Evolutionary conservation across 169 alveolate species (phyloP), one percentile per base, ranked within the genome.

Genomic region (Cryptosporidium parvum): DNA sequence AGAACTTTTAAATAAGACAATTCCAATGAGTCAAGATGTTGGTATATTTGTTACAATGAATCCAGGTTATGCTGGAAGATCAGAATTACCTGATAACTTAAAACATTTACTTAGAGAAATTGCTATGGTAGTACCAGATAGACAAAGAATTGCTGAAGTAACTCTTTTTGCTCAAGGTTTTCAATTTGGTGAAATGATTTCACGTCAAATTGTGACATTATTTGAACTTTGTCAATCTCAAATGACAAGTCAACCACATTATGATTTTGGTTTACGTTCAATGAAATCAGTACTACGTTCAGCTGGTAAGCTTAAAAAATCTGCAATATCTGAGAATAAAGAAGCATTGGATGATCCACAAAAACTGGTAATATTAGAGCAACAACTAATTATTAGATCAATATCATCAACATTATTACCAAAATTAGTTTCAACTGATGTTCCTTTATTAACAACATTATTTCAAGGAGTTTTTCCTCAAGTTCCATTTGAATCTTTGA

Each of bases 41-140:
- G 99, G 99, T 39, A 97, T 98, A 72, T 97, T 97, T 86, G 98
- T 98, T 16, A 98, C 99, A 23, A 97, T 97, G 99, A 98, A 98
- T 85, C 99, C 99, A 1, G 99, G 99, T 18, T 99, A 98, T 92
- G 98, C 99, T 48, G 99, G 99, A 12, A 96, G 99, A 80, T 95
- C 98, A 42, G 97, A 97, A 85, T 92, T 98, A 44, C 99, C 99
- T 3, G 99, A 97, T 75, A 98, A 98, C 89, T 86, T 97, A 71
- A 97, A 97, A 75, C 97, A 96, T 86, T 93, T 98, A 26, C 96
- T 97, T 86, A 95, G 99, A 89, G 97, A 96, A 75, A 94, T 97
- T 85, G 98, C 98, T 45, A 97, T 96, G 98, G 96, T 94, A 52
- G 93, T 91, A 58, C 98, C 98, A 39, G 97, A 96, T 85, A 95